A percentile compares a stretch with the other conserved stretches of the same genome.
Evolutionary conservation across 805 yeast genomes (phyloP).

Genomic region (Zygoascus bituminiphila): DNA sequence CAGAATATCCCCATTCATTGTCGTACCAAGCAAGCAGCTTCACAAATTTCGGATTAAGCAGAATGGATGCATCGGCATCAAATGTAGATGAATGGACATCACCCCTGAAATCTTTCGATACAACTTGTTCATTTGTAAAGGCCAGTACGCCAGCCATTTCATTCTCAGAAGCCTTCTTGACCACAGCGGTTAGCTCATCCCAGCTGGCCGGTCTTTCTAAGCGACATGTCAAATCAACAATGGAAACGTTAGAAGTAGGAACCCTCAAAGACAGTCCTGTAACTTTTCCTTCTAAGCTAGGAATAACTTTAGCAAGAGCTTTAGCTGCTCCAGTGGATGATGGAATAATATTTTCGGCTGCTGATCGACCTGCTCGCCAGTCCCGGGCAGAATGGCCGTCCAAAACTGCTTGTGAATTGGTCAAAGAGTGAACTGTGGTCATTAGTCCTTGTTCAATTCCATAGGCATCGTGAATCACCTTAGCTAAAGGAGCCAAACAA

Average conservation of each 20-base stretch:
- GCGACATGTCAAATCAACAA: slow-evolving; percentile 84
- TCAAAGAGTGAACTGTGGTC: slow-evolving; percentile 93
- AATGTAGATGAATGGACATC: slow-evolving; percentile 79
- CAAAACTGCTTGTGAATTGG: slow-evolving; percentile 92
- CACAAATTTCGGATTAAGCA: slow-evolving; percentile 77
- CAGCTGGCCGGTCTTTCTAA: slow-evolving; percentile 66
- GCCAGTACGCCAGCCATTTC: slow-evolving; percentile 73
- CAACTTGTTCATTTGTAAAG: slow-evolving; percentile 87
- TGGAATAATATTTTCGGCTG: slow-evolving; percentile 65
- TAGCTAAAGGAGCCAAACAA: slow-evolving; percentile 90
- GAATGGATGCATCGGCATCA: slow-evolving; percentile 85
- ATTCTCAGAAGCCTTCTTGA: slow-evolving; percentile 69
- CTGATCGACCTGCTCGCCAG: slow-evolving; percentile 98
- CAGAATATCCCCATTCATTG: slow-evolving; percentile 91
- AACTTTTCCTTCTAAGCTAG: slow-evolving; percentile 80
- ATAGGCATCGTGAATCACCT: slow-evolving; percentile 73
- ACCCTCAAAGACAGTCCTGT: slow-evolving; percentile 92
- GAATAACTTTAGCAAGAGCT: slow-evolving; percentile 92
- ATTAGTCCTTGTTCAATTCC: slow-evolving; percentile 86
- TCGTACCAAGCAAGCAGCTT: slow-evolving; percentile 92
- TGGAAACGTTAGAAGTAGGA: slow-evolving; percentile 87
- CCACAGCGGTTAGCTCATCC: slow-evolving; percentile 68
- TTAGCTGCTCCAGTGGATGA: slow-evolving; percentile 96
- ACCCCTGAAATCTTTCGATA: slow-evolving; percentile 78
- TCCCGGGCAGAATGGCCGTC: slow-evolving; percentile 96